Conservation (phyloP, 192 early-diverging fungal genomes). For the Ambispora gerdemannii region DNA sequence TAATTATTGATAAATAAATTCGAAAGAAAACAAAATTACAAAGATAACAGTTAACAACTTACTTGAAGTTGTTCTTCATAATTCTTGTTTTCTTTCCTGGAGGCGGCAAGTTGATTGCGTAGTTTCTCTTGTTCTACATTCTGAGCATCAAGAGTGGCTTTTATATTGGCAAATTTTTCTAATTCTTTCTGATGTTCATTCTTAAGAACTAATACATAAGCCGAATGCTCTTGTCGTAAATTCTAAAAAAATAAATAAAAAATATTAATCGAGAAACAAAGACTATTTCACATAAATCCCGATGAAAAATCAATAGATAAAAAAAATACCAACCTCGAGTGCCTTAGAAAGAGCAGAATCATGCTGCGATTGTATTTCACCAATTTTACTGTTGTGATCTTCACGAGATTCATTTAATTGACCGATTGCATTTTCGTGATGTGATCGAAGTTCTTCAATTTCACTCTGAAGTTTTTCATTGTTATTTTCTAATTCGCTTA, state of each 20-base stretch:
- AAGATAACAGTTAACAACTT: not conserved
- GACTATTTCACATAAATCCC: not conserved
- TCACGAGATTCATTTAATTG: not conserved
- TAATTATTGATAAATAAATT: not conserved
- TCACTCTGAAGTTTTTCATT: not conserved
- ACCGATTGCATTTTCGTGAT: not conserved
- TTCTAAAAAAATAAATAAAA: not conserved
- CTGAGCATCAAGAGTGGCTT: not conserved
- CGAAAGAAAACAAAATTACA: not conserved
- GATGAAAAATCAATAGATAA: no score
- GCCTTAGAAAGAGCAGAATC: not conserved
- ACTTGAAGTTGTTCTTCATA: conserved; percentile 17
- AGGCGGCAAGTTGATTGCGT: not conserved
- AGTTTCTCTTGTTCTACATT: not conserved
- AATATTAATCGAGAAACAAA: not conserved
- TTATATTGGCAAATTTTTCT: not conserved
- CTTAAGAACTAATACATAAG: not conserved
- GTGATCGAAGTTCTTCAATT: not conserved
- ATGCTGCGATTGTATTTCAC: not conserved
- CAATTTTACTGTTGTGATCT: not conserved
- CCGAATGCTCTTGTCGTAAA: not conserved
- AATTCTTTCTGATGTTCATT: conserved; percentile 14
- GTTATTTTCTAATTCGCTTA: conserved; percentile 2
- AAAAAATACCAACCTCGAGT: not conserved
- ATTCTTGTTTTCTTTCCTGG: conserved; percentile 16